A percentile compares a stretch with the other conserved stretches of the same genome.
Conservation (phyloP, 441 rosid genomes). For the Gossypium schwendimanii region DNA sequence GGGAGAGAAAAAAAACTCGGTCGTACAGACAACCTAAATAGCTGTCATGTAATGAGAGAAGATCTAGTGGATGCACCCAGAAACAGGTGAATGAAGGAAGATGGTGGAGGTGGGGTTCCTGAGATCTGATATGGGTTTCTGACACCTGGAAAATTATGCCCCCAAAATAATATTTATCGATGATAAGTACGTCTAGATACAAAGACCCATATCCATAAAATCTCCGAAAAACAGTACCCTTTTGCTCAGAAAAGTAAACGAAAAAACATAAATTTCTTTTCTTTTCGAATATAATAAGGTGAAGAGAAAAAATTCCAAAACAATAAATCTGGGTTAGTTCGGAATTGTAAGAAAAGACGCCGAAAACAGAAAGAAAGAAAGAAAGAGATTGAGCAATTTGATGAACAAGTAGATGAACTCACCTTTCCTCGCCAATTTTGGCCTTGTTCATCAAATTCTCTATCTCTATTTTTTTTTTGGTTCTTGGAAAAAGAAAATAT, state of each 20-base stretch:
- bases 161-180: not conserved
- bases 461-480: not conserved
- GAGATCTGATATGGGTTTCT: slow-evolving; percentile 26
- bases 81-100: slow-evolving; percentile 1
- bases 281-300: slow-evolving; percentile 1
- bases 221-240: not conserved
- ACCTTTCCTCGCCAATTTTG: not conserved
- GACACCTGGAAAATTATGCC: slow-evolving; percentile 24
- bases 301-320: slow-evolving; percentile 17
- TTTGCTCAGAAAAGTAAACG: not conserved
- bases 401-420: not conserved
- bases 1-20: not conserved
- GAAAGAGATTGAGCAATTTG: not conserved
- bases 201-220: slow-evolving; percentile 35
- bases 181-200: slow-evolving; percentile 29
- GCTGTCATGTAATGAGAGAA: slow-evolving; percentile 6
- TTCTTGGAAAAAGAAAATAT: not conserved
- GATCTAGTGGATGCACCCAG: slow-evolving; percentile 10
- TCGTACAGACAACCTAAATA: slow-evolving; percentile 16
- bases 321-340: slow-evolving; percentile 34
- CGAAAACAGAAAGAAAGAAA: not conserved
- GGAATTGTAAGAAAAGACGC: slow-evolving; percentile 7
- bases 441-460: not conserved
- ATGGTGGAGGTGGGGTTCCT: slow-evolving; percentile 13
- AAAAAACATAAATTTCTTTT: not conserved